Conservation (phyloP, 1,284 basidiomycete species). For the Phlebopus sp. region DNA sequence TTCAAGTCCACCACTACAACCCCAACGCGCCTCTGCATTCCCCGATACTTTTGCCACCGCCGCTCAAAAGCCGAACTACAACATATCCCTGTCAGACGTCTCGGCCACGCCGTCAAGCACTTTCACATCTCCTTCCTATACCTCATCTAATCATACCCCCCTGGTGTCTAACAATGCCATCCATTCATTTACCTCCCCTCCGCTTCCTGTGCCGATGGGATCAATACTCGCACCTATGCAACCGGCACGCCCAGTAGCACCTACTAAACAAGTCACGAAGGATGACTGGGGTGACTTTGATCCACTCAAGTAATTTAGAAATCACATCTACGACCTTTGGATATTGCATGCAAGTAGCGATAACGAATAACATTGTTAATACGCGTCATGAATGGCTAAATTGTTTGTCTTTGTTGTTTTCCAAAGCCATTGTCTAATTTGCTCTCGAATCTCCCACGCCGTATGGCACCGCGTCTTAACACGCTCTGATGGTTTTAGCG, state of each 20-base stretch:
- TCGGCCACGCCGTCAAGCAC: constrained; percentile 15
- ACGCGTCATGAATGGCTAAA: too few species aligned
- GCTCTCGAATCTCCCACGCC: too few species aligned
- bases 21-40: constrained; percentile 14
- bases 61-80: constrained; percentile 51
- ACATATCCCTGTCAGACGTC: constrained; percentile 39
- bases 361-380: too few species aligned
- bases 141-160: constrained; percentile 17
- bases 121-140: constrained; percentile 12
- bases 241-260: constrained; percentile 41
- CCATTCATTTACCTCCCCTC: constrained; percentile 33
- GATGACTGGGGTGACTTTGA: constrained; percentile 80
- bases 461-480: too few species aligned
- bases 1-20: constrained; percentile 17
- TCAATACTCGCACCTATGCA: constrained; percentile 55
- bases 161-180: constrained; percentile 20
- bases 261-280: constrained; percentile 49
- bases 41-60: constrained; percentile 14
- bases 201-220: constrained; percentile 43
- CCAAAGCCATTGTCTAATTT: too few species aligned
- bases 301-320: constrained; percentile 40
- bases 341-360: background rate
- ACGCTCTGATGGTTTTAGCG: too few species aligned
- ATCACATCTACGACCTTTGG: constrained; percentile 4
- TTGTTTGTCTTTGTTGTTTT: too few species aligned